phyloP scores from a whole-genome alignment of 2,329 filamentous ascomycete species.

The Helotiales sp. region DNA sequence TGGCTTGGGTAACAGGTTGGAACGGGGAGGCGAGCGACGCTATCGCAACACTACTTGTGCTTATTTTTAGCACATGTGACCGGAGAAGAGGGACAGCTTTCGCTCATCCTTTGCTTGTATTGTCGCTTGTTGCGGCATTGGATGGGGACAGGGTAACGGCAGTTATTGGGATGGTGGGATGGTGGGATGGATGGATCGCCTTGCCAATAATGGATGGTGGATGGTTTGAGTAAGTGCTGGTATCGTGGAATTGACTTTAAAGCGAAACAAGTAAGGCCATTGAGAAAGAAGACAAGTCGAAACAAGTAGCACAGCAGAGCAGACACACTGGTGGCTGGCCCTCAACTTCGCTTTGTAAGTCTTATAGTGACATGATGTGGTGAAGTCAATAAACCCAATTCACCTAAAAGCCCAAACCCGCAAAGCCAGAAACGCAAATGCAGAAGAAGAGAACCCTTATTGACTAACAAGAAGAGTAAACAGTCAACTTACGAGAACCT shows the following conservation, averaged over 20 bases:
- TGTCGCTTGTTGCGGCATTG: slow-evolving; percentile 16
- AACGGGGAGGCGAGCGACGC: not conserved
- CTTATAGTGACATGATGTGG: slow-evolving; percentile 8
- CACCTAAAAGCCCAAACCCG: not conserved
- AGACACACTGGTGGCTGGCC: not conserved
- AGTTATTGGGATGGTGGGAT: not conserved
- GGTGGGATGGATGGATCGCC: not conserved
- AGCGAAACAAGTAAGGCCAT: too few relatives aligned
- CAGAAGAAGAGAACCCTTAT: not conserved
- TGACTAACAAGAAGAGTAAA: not conserved
- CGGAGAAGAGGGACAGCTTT: slow-evolving; percentile 6
- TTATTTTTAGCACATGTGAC: slow-evolving; percentile 23
- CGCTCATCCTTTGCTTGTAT: not conserved
- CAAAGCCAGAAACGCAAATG: not conserved
- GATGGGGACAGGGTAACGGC: not conserved
- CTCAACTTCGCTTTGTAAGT: not conserved
- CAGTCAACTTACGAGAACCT: slow-evolving; percentile 74
- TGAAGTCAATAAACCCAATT: not conserved
- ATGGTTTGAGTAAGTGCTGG: not conserved
- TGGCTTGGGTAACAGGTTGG: slow-evolving; percentile 4
- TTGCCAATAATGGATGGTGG: not conserved
- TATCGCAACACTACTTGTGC: slow-evolving; percentile 26
- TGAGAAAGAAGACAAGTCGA: too few relatives aligned
- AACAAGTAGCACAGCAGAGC: not conserved
- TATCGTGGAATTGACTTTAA: not conserved